These are phyloP conservation scores for Ceratobasidium sp. DNA, from an alignment of 1,284 basidiomycete species.

Conservation along the genomic window DNA sequence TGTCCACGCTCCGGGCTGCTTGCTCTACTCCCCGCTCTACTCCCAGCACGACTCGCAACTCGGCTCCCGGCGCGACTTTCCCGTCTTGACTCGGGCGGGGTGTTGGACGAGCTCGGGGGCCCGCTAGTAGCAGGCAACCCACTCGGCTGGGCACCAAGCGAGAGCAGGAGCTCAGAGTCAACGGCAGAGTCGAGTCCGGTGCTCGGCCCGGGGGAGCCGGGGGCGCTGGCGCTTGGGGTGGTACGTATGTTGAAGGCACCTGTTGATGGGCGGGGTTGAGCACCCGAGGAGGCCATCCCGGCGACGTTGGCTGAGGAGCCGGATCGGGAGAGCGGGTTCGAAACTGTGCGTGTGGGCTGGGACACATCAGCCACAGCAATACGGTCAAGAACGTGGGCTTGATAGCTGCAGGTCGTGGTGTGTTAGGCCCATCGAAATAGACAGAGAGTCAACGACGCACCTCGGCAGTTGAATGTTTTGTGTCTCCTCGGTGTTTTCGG, in stretches of 20 bases:
- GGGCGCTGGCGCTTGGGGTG: constrained; percentile 27
- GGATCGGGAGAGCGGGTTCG: constrained; percentile 29
- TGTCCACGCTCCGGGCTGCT: constrained; percentile 56
- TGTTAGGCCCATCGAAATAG: not conserved
- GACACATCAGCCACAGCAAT: constrained; percentile 40
- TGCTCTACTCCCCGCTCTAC: constrained; percentile 60
- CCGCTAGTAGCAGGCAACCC: constrained; percentile 51
- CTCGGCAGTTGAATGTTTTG: constrained; percentile 80
- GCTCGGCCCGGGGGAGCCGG: constrained; percentile 25
- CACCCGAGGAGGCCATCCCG: constrained; percentile 46
- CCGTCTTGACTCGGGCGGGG: constrained; percentile 54
- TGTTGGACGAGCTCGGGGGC: constrained; percentile 48
- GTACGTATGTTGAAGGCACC: constrained; percentile 49
- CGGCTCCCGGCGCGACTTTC: constrained; percentile 51
- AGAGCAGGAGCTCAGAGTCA: constrained; percentile 81
- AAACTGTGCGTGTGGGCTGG: constrained; percentile 31
- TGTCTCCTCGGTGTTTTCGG: constrained; percentile 59
- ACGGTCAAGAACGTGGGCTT: constrained; percentile 47
- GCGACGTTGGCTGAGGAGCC: constrained; percentile 34
- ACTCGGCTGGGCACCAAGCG: constrained; percentile 60
- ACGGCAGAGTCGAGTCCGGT: constrained; percentile 72
- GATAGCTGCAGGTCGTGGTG: constrained; percentile 19
- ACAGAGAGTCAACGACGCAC: constrained; percentile 61
- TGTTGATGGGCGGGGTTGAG: constrained; percentile 59
- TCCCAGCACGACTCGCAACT: constrained; percentile 55